phyloP scores from a whole-genome alignment of 2,329 filamentous ascomycete genomes.

The Falciphora oryzae region DNA sequence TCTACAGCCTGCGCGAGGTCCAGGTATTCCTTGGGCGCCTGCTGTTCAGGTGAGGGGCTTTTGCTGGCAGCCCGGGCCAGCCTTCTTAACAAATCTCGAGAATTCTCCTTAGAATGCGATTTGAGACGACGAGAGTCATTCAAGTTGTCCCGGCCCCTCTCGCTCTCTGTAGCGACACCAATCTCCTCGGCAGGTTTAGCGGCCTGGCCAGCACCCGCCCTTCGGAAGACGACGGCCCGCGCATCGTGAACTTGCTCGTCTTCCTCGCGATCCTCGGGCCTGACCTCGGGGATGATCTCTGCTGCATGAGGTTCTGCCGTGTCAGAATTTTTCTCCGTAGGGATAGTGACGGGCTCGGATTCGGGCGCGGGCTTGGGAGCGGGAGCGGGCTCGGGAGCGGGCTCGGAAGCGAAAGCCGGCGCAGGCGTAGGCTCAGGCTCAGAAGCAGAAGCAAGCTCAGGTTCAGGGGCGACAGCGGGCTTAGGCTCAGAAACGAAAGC shows the following conservation, averaged over 20 bases:
- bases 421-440: too few species aligned
- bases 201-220: conserved; percentile 1
- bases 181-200: background rate
- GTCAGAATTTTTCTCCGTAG: background rate
- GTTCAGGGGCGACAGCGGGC: background rate
- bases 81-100: conserved; percentile 42
- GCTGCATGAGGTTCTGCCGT: background rate
- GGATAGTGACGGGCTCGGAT: background rate
- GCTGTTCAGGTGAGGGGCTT: conserved; percentile 33
- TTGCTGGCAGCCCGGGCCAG: conserved; percentile 42
- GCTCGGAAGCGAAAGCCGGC: too few species aligned
- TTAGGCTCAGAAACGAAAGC: background rate
- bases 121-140: conserved; percentile 16
- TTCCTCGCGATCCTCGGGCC: conserved; percentile 11
- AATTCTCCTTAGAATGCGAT: conserved; percentile 30
- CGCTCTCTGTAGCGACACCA: background rate
- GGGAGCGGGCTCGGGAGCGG: too few species aligned
- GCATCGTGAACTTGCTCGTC: conserved; percentile 33
- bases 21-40: conserved; percentile 12
- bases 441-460: background rate
- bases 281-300: conserved; percentile 11
- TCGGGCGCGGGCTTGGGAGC: background rate
- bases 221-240: conserved; percentile 23
- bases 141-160: conserved; percentile 10
- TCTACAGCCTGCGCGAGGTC: background rate